A percentile compares a stretch with the other conserved stretches of the same genome.
phyloP scores from a whole-genome alignment of 805 yeast species.

The Ogataea saltuana region DNA sequence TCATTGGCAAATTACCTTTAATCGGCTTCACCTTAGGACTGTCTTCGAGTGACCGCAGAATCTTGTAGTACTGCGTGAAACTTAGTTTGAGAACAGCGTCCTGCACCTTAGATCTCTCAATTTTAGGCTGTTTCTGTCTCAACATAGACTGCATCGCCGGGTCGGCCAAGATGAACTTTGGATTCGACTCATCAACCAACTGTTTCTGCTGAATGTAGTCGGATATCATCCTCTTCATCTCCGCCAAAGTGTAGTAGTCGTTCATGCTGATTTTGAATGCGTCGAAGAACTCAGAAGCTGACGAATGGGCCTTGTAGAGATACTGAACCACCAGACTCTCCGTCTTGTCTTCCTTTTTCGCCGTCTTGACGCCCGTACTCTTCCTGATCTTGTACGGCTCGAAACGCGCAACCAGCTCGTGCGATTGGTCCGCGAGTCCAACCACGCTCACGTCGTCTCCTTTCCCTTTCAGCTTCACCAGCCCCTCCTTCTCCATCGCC shows the following conservation, averaged over 20 bases:
- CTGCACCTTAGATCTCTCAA: slow-evolving; percentile 46
- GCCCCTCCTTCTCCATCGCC: slow-evolving; percentile 76
- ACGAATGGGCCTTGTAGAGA: slow-evolving; percentile 57
- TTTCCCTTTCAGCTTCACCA: slow-evolving; percentile 75
- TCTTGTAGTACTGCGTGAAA: slow-evolving; percentile 51
- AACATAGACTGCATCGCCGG: slow-evolving; percentile 34
- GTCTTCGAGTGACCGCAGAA: slow-evolving; percentile 43
- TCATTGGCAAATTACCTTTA: slow-evolving; percentile 69
- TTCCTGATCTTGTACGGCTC: slow-evolving; percentile 57
- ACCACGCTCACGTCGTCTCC: slow-evolving; percentile 74
- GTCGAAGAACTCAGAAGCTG: slow-evolving; percentile 48
- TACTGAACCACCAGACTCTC: slow-evolving; percentile 36
- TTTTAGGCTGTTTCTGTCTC: slow-evolving; percentile 24
- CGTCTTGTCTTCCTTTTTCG: slow-evolving; percentile 7
- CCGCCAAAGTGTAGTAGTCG: slow-evolving; percentile 50
- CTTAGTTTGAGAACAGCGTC: slow-evolving; percentile 40
- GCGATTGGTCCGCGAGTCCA: slow-evolving; percentile 46
- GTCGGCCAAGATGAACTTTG: slow-evolving; percentile 57
- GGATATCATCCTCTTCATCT: slow-evolving; percentile 53
- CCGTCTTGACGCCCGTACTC: slow-evolving; percentile 4
- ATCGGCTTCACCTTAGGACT: slow-evolving; percentile 37
- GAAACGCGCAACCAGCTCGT: slow-evolving; percentile 55
- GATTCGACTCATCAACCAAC: slow-evolving; percentile 53
- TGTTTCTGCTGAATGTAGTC: slow-evolving; percentile 55
- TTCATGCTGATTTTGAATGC: slow-evolving; percentile 40